phyloP scores from a whole-genome alignment of 345 rosid species.

The Syzygium aqueum region DNA sequence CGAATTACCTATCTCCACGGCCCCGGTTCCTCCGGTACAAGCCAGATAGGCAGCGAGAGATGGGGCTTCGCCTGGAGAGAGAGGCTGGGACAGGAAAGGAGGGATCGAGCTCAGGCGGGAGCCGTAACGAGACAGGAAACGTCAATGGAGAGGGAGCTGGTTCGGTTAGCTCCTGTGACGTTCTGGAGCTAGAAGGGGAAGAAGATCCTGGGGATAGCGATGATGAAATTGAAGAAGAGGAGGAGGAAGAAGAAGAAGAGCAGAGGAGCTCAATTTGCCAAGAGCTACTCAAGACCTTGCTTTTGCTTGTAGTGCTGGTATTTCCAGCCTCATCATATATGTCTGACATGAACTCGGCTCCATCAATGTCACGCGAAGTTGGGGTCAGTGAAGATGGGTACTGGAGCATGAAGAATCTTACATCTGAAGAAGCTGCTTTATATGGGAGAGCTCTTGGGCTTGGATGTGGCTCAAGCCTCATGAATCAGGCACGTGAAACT shows the following conservation, averaged over 20 bases:
- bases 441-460: not conserved
- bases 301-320: constrained; percentile 19
- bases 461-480: not conserved
- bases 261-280: constrained; percentile 13
- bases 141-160: constrained; percentile 1
- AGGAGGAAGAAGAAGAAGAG: constrained; percentile 13
- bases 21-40: constrained; percentile 34
- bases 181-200: not conserved
- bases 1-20: constrained; percentile 28
- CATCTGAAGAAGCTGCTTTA: not conserved
- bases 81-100: not conserved
- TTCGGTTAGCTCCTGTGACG: constrained; percentile 9
- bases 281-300: constrained; percentile 9
- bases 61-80: constrained; percentile 11
- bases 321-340: constrained; percentile 14
- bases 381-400: constrained; percentile 5
- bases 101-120: not conserved
- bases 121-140: not conserved
- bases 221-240: constrained; percentile 1
- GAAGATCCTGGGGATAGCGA: constrained; percentile 14
- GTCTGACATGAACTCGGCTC: constrained; percentile 26
- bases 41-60: constrained; percentile 27
- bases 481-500: not conserved
- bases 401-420: constrained; percentile 8
- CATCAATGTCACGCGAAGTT: constrained; percentile 2